These are phyloP conservation scores for Aspergillus cristatus DNA, from an alignment of 495 filamentous ascomycete species.

Conservation along the genomic window DNA sequence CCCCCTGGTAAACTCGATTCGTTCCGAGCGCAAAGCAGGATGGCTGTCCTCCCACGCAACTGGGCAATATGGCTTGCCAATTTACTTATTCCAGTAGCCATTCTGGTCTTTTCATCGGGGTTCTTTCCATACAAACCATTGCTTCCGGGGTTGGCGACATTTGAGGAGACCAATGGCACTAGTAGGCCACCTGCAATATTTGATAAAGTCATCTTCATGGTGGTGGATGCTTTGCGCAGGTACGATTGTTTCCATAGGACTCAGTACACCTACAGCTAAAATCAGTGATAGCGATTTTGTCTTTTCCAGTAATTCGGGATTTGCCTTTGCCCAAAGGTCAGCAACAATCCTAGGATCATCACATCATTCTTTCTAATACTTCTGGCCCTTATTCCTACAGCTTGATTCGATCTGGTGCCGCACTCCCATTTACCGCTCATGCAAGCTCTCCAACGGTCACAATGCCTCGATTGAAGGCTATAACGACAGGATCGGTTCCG, in stretches of 20 bases:
- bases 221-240: conserved; percentile 91
- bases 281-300: conserved; percentile 74
- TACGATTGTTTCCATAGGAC: conserved; percentile 23
- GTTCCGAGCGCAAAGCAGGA: conserved; percentile 3
- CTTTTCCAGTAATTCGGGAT: conserved; percentile 70
- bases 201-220: conserved; percentile 92
- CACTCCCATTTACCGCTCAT: conserved; percentile 90
- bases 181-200: conserved; percentile 51
- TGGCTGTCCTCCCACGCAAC: conserved; percentile 11
- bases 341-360: conserved; percentile 6
- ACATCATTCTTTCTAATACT: neutral
- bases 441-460: conserved; percentile 96
- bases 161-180: conserved; percentile 37
- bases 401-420: conserved; percentile 70
- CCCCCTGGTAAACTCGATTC: no score
- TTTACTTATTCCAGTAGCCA: conserved; percentile 63
- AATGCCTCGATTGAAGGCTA: conserved; percentile 95
- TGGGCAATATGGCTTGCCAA: conserved; percentile 48
- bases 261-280: conserved; percentile 7
- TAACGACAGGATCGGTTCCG: conserved; percentile 92
- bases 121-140: conserved; percentile 98
- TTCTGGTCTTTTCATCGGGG: conserved; percentile 76
- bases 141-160: conserved; percentile 68
- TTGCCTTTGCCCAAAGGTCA: conserved; percentile 83
- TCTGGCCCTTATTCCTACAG: conserved; percentile 33